Conservation (phyloP, 2,329 filamentous ascomycete species). For the Alternaria arbusti region DNA sequence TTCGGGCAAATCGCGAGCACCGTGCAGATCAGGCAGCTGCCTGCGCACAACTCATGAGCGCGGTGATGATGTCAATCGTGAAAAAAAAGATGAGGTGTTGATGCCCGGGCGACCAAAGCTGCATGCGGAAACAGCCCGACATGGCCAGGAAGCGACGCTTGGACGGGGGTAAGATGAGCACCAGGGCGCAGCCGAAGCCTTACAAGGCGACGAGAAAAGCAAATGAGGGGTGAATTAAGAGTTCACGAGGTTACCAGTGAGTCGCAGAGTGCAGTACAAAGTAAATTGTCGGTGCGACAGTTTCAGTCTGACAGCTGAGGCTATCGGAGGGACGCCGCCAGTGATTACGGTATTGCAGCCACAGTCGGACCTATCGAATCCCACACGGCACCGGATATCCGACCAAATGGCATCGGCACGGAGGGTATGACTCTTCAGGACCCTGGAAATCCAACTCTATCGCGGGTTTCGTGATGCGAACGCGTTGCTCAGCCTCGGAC, state of each 20-base stretch:
- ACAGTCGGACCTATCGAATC: neutral
- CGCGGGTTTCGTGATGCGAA: slow-evolving; percentile 14
- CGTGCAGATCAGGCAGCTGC: neutral
- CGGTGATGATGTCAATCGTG: slow-evolving; percentile 10
- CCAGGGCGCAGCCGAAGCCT: neutral
- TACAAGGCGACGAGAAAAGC: slow-evolving; percentile 4
- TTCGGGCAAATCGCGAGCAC: neutral
- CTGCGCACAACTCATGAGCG: neutral
- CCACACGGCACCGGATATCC: neutral
- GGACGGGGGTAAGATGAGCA: neutral
- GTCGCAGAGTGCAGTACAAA: neutral
- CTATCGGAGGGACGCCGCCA: neutral
- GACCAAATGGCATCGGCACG: neutral
- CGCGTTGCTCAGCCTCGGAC: slow-evolving; percentile 16
- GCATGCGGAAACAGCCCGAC: neutral
- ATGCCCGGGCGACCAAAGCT: slow-evolving; percentile 12
- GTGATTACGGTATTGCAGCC: neutral
- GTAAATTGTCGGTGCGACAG: neutral
- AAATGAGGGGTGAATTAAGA: slow-evolving; percentile 4
- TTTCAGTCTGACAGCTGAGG: neutral
- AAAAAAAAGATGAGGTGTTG: slow-evolving; percentile 4
- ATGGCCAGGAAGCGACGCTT: neutral
- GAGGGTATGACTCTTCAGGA: slow-evolving; percentile 1
- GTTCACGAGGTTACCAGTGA: neutral
- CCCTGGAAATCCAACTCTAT: slow-evolving; percentile 5